Evolutionary conservation across 2,329 filamentous ascomycete genomes (phyloP).

Genomic region (Biscogniauxia marginata): DNA sequence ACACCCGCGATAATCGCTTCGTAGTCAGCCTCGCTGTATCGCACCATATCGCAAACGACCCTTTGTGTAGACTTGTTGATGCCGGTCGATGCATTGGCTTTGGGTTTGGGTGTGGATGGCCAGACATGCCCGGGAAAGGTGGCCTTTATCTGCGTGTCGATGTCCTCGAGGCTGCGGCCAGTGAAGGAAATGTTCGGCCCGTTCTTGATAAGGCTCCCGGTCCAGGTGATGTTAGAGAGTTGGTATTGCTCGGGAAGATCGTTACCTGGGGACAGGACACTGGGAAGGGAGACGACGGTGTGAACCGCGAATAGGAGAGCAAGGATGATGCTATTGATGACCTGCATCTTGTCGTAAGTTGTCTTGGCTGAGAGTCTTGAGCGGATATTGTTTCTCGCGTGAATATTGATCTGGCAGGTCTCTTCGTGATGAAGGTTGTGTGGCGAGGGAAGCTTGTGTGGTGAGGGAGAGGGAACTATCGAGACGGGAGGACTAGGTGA

Average conservation of each 20-base stretch:
- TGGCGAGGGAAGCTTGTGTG: too few species aligned
- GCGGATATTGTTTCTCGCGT: too few species aligned
- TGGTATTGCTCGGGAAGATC: not conserved
- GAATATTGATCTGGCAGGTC: too few species aligned
- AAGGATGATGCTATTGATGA: not conserved
- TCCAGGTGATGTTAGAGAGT: slow-evolving; percentile 4
- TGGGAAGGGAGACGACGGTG: not conserved
- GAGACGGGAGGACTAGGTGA: too few species aligned
- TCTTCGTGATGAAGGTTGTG: too few species aligned
- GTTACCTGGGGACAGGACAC: not conserved
- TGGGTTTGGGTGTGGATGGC: not conserved
- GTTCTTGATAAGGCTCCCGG: slow-evolving; percentile 6
- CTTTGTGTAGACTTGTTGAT: not conserved
- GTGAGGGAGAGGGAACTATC: too few species aligned
- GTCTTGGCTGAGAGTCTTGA: too few species aligned
- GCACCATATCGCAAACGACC: slow-evolving; percentile 1
- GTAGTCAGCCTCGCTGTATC: slow-evolving; percentile 1
- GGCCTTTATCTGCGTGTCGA: slow-evolving; percentile 3
- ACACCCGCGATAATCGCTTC: not conserved
- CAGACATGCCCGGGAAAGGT: not conserved
- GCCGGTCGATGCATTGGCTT: not conserved
- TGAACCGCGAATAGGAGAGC: not conserved
- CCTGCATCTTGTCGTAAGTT: slow-evolving; percentile 1
- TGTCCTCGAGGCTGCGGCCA: slow-evolving; percentile 3
- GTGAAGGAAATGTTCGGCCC: slow-evolving; percentile 10